phyloP scores from a whole-genome alignment of 345 rosid genomes.

The Erysimum cheiranthoides region DNA sequence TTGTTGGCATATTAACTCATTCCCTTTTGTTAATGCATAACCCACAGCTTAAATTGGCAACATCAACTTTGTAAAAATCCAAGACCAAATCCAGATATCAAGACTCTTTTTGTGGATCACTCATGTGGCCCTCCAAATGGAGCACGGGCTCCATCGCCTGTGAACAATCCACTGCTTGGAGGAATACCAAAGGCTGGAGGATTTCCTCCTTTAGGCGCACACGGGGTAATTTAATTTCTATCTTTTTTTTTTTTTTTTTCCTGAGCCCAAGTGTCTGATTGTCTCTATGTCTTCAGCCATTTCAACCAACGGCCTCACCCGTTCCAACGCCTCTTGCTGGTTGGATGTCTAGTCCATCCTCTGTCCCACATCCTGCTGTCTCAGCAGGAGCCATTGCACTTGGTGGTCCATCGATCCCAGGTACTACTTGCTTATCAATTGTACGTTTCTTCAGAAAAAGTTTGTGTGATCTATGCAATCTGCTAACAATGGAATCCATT shows the following conservation, averaged over 20 bases:
- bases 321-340: conserved; percentile 93
- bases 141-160: conserved; percentile 95
- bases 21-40: conserved; percentile 25
- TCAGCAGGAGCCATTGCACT: conserved; percentile 89
- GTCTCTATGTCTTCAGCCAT: conserved; percentile 66
- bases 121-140: conserved; percentile 98
- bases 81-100: conserved; percentile 97
- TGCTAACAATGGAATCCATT: conserved; percentile 27
- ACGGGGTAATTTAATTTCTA: conserved; percentile 67
- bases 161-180: conserved; percentile 82
- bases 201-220: conserved; percentile 93
- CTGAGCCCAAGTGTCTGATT: conserved; percentile 39
- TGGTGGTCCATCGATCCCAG: conserved; percentile 83
- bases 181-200: conserved; percentile 87
- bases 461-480: conserved; percentile 15
- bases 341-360: conserved; percentile 95
- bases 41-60: conserved; percentile 96
- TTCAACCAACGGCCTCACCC: conserved; percentile 79
- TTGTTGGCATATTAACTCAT: conserved; percentile 19
- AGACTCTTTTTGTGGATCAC: conserved; percentile 97
- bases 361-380: conserved; percentile 80
- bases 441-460: conserved; percentile 2
- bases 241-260: not conserved
- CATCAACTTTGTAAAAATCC: conserved; percentile 98
- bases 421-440: conserved; percentile 44